Evolutionary conservation across 345 rosid genomes (phyloP).

Genomic region (Eucalyptus sp.): DNA sequence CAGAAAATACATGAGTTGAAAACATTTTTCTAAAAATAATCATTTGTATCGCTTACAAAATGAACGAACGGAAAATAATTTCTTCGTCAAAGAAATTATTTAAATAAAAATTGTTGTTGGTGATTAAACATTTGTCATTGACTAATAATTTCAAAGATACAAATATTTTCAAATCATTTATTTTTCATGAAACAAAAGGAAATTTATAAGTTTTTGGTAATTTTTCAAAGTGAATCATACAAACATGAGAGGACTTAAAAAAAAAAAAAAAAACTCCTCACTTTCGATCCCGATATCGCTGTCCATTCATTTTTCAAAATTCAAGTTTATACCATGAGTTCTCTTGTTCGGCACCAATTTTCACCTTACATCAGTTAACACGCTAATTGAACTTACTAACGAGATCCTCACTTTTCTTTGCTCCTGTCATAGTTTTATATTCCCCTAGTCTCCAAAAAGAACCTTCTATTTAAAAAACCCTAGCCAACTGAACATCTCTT

Average conservation of each 20-base stretch:
- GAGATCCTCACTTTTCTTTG: background rate
- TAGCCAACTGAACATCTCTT: background rate
- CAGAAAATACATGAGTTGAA: background rate
- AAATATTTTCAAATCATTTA: background rate
- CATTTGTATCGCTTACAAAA: background rate
- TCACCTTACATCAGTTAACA: background rate
- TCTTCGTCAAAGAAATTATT: background rate
- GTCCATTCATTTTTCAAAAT: background rate
- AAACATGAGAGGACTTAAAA: background rate
- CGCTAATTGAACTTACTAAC: background rate
- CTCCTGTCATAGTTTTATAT: background rate
- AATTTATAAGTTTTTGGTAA: background rate
- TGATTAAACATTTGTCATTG: background rate
- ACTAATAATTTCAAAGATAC: background rate
- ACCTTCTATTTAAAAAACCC: background rate
- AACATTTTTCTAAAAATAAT: background rate
- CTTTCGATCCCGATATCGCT: background rate
- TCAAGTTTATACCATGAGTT: background rate
- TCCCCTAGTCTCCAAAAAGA: background rate
- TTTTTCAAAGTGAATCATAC: background rate
- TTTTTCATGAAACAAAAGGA: background rate
- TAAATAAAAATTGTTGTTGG: background rate
- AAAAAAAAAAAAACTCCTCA: background rate
- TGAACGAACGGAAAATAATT: rapidly evolving
- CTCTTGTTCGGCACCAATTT: background rate